phyloP scores from a whole-genome alignment of 371 early-diverging fungal species.

The Mucor indicus region DNA sequence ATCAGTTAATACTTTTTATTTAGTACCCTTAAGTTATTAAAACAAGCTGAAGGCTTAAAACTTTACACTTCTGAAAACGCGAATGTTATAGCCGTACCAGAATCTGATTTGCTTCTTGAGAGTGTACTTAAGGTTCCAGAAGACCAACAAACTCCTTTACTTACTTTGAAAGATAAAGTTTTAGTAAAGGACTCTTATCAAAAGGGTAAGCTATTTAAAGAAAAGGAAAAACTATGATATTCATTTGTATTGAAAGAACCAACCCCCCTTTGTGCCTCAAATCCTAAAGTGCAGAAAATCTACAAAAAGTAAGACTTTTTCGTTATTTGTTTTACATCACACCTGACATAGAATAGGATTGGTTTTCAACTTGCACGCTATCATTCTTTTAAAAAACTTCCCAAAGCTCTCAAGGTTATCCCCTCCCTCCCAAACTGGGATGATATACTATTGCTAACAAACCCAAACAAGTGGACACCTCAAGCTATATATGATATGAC shows the following conservation, averaged over 20 bases:
- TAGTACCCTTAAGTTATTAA: too few species aligned
- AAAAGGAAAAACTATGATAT: too few species aligned
- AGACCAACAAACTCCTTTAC: neutral
- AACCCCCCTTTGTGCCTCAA: slow-evolving; percentile 36
- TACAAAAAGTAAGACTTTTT: slow-evolving; percentile 75
- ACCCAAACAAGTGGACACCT: slow-evolving; percentile 91
- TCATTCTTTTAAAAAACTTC: slow-evolving; percentile 79
- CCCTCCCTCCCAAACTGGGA: slow-evolving; percentile 92
- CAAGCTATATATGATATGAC: slow-evolving; percentile 93
- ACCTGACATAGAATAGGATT: too few species aligned
- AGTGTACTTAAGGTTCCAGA: too few species aligned
- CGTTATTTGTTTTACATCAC: too few species aligned
- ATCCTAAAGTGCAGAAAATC: slow-evolving; percentile 88
- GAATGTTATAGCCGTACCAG: too few species aligned
- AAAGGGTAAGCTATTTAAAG: too few species aligned
- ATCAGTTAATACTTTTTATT: too few species aligned
- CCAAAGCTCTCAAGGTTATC: slow-evolving; percentile 96
- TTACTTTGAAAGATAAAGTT: neutral
- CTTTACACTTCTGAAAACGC: neutral
- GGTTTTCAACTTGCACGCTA: slow-evolving; percentile 84
- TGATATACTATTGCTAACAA: slow-evolving; percentile 85
- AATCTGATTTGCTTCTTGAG: too few species aligned
- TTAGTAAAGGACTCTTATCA: neutral
- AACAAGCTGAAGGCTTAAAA: neutral
- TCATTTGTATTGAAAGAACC: neutral